Base-by-base conservation (phyloP, 2,329 filamentous ascomycete genomes). In the Epichloe aotearoae region DNA sequence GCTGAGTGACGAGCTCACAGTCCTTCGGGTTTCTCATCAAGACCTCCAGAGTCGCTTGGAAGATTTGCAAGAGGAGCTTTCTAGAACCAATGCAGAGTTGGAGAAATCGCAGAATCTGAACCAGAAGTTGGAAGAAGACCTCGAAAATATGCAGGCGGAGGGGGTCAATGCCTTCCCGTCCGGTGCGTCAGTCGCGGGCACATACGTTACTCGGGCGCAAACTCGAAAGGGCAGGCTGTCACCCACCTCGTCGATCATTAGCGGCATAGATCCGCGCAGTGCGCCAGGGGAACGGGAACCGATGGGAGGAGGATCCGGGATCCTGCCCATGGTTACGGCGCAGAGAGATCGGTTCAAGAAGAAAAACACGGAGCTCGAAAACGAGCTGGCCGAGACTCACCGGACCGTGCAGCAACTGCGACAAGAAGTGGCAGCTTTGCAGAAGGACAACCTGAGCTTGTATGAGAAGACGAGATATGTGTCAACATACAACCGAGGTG, bases 391-490 rank as follows among this genome's bases (percentile, higher is more conserved):
- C 5, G 89, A 94, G 57, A 79, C 80, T 36, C 88, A 97, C 66
- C 78, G 81, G 45, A 86, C 80, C 0, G 82, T 96, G 20, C 91
- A 89, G 19, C 85, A 90, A 37, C 74, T 98, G 45, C 82, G 93
- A 42, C 88, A 94, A 59, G 93, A 98, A 65, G 82, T 97, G 53
- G 84, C 89, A 5, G 88, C 89, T 2, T 73, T 98, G 40, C 94
- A 98, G 63, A 95, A 90, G 65, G 93, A 98, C 68, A 98, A 98
- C 64, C 75, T 98, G 37, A 89, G 86, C 59, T 76, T 98, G 7
- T 98, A 98, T 66, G 93, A 98, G 68, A 98, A 97, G 76, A 95
- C 91, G 17, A 82, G 93, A 58, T 98, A 98, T 64, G 83, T 97
- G 23, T 95, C 89, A 6, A 90, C 88, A 2, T 98, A 96, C 72